Conservation (phyloP, 1,284 basidiomycete species). For the Grifola frondosa region DNA sequence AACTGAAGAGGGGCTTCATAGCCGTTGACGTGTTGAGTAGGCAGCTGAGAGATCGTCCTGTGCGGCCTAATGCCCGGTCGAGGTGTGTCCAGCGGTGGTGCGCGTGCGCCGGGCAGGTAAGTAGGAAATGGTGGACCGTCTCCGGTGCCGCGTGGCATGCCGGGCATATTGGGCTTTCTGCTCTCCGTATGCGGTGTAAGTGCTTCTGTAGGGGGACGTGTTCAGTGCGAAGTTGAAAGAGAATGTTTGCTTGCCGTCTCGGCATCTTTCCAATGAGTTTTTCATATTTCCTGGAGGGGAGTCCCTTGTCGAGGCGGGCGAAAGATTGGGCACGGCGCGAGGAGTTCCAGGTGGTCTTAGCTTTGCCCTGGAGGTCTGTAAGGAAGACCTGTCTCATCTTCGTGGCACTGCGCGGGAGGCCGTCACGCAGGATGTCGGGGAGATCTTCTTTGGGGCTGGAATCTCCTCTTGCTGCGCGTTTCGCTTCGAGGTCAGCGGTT, state of each 20-base stretch:
- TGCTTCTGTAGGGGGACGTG: constrained; percentile 28
- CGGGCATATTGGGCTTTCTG: constrained; percentile 23
- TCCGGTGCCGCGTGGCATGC: constrained; percentile 20
- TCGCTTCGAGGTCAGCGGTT: constrained; percentile 10
- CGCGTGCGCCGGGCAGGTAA: constrained; percentile 19
- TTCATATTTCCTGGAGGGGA: constrained; percentile 11
- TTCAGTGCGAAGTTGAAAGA: constrained; percentile 31
- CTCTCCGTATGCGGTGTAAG: constrained; percentile 21
- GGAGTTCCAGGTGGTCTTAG: not conserved
- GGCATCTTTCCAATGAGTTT: constrained; percentile 2
- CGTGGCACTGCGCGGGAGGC: constrained; percentile 10
- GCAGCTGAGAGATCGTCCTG: not conserved
- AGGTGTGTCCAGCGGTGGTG: not conserved
- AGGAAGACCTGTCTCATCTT: not conserved
- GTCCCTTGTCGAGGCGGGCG: constrained; percentile 3
- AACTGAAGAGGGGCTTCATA: not conserved
- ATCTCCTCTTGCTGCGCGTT: constrained; percentile 12
- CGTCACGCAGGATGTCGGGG: constrained; percentile 3
- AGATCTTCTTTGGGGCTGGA: not conserved
- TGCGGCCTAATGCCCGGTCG: not conserved
- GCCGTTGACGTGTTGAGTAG: not conserved
- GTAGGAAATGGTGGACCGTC: constrained; percentile 27
- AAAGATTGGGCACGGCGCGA: constrained; percentile 1
- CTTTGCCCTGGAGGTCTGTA: not conserved
- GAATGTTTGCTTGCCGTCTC: constrained; percentile 16